Evolutionary conservation across 2,329 filamentous ascomycete species (phyloP), one percentile per base, ranked within the genome.

Genomic region (Trichoderma atrobrunneum): DNA sequence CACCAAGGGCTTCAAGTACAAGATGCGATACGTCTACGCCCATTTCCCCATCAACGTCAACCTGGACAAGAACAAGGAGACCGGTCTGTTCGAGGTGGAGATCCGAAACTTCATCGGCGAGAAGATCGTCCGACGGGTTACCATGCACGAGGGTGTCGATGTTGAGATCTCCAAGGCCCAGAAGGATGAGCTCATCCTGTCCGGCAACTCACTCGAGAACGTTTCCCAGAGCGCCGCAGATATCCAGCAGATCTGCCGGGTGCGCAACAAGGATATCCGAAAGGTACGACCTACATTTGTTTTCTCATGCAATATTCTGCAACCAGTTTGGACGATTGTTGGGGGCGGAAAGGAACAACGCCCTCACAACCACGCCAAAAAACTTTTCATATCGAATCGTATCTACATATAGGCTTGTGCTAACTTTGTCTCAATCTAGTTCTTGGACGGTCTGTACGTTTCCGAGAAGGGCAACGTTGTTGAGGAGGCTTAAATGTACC

Each of bases 11-110:
- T 99, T 92, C 93, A 97, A 97, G 89, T 99, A 99, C 93, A 99
- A 99, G 93, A 98, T 99, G 95, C 94, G 97, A 83, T 99, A 99
- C 89, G 96, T 99, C 87, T 99, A 99, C 86, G 96, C 96, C 85
- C 96, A 99, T 92, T 99, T 99, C 85, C 96, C 96, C 87, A 99
- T 99, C 94, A 99, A 99, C 91, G 95, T 99, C 88, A 98, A 98
- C 90, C 86, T 99, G 79, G 94, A 97, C 81, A 95, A 98, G 92
- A 95, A 95, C 90, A 84, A 85, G 82, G 96, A 98, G 88, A 96
- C 93, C 76, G 95, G 91, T 79, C 86, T 91, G 80, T 92, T 82
- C 84, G 93, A 97, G 87, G 93, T 99, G 83, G 96, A 99, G 92
- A 98, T 99, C 89, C 92, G 96, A 85, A 98, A 98, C 91, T 98